A percentile compares a stretch with the other conserved stretches of the same genome.
phyloP scores from a whole-genome alignment of 345 rosid genomes.

The Fremontodendron californicum region DNA sequence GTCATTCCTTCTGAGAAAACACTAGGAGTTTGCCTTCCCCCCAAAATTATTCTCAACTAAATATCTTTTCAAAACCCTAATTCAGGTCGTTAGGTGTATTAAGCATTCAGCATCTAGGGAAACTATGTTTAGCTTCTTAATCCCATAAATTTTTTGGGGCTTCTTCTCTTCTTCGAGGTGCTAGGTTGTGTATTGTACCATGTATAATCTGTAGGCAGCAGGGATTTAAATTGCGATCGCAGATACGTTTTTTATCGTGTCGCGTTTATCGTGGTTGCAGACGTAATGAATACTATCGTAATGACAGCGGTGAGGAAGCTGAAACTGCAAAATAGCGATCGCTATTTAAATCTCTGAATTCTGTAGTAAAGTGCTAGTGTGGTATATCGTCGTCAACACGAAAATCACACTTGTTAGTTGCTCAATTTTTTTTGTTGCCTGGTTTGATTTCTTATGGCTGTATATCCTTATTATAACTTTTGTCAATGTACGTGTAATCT shows the following conservation, averaged over 20 bases:
- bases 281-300: too few relatives aligned
- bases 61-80: neutral
- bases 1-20: conserved; percentile 7
- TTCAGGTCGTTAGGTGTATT: conserved; percentile 22
- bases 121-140: conserved; percentile 15
- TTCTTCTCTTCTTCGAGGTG: conserved; percentile 17
- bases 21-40: conserved; percentile 29
- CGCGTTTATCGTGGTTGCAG: too few relatives aligned
- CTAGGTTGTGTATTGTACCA: conserved; percentile 17
- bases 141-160: conserved; percentile 18
- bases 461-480: neutral
- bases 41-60: conserved; percentile 26
- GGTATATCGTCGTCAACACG: neutral
- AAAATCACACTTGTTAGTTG: neutral
- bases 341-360: too few relatives aligned
- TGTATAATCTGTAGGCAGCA: conserved; percentile 8
- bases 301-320: too few relatives aligned
- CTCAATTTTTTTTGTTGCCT: neutral
- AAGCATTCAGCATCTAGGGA: conserved; percentile 17
- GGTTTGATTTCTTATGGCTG: neutral
- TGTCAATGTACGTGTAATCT: neutral
- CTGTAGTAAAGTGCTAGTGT: neutral
- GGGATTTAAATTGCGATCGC: too few relatives aligned
- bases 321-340: too few relatives aligned
- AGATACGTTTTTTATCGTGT: too few relatives aligned